Evolutionary conservation across 805 yeast species (phyloP), one percentile per base, ranked within the genome.

Genomic region (Yueomyces sp.): DNA sequence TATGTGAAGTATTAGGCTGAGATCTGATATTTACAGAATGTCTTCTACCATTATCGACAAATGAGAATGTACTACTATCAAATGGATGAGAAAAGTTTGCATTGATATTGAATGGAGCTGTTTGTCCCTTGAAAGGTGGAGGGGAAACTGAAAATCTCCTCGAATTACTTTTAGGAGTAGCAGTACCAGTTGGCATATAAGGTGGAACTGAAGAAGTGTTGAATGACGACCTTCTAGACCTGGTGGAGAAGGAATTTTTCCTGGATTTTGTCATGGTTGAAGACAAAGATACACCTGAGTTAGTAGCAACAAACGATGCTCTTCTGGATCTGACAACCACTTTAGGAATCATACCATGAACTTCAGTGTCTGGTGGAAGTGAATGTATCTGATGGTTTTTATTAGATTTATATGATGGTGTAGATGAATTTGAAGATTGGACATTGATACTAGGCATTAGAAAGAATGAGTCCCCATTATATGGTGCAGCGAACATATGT

Each of bases 281-380:
- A 30, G 32, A 38, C 12, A 37, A 31, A 28, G 30, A 32, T 26
- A 28, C 3, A 32, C 28, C 7, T 4, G 33, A 34, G 5, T 47
- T 40, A 12, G 53, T 47, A 32, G 45, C 48, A 8, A 53, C 55
- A 29, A 50, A 50, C 3, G 64, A 59, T 37, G 54, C 51, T 45
- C 64, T 53, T 47, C 66, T 59, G 19, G 63, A 54, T 42, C 56
- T 56, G 3, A 62, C 63, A 29, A 60, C 49, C 19, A 62, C 60
- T 44, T 61, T 61, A 39, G 66, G 66, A 27, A 61, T 51, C 32
- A 59, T 59, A 19, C 65, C 65, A 6, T 55, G 36, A 42, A 56
- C 55, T 40, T 62, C 65, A 34, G 49, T 59, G 28, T 59, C 46
- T 7, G 46, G 46, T 7, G 19, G 30, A 9, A 33, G 7, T 2